Conservation (phyloP, 768 basidiomycete species). For the Leccinum subgranulosum region DNA sequence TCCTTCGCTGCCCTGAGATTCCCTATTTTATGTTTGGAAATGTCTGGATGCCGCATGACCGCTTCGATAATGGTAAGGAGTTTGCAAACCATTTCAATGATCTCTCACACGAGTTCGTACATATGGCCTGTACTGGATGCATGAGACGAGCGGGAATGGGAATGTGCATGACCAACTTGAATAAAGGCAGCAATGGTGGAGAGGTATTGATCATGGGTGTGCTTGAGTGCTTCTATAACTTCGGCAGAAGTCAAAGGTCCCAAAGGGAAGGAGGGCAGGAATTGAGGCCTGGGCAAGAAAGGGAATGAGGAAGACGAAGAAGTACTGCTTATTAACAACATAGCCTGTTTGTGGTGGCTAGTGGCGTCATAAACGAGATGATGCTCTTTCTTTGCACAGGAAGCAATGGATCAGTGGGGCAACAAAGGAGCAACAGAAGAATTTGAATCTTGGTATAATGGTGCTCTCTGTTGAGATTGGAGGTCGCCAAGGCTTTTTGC, state of each 20-base stretch:
- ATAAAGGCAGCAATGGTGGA: conserved; percentile 97
- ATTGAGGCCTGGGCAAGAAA: conserved; percentile 46
- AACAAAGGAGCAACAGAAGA: conserved; percentile 34
- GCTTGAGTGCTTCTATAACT: conserved; percentile 72
- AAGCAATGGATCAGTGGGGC: conserved; percentile 27
- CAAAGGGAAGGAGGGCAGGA: conserved; percentile 58
- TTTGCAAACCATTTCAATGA: conserved; percentile 90
- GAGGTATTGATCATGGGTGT: conserved; percentile 85
- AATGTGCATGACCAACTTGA: conserved; percentile 94
- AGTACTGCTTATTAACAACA: conserved; percentile 63
- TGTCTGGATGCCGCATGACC: conserved; percentile 72
- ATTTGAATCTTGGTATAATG: conserved; percentile 37
- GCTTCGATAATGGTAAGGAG: conserved; percentile 89
- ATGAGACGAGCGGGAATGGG: conserved; percentile 85
- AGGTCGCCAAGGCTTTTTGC: conserved; percentile 56
- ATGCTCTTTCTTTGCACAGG: conserved; percentile 37
- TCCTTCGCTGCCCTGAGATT: conserved; percentile 72
- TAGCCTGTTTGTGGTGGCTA: conserved; percentile 42
- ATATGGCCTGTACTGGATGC: conserved; percentile 91
- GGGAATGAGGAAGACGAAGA: conserved; percentile 71
- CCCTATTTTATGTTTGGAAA: conserved; percentile 60
- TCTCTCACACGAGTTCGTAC: conserved; percentile 93
- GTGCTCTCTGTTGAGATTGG: conserved; percentile 30
- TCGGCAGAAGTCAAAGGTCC: conserved; percentile 69
- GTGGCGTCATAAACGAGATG: conserved; percentile 36